phyloP scores from a whole-genome alignment of 2,329 filamentous ascomycete genomes.

The Rutstroemia sp. region DNA sequence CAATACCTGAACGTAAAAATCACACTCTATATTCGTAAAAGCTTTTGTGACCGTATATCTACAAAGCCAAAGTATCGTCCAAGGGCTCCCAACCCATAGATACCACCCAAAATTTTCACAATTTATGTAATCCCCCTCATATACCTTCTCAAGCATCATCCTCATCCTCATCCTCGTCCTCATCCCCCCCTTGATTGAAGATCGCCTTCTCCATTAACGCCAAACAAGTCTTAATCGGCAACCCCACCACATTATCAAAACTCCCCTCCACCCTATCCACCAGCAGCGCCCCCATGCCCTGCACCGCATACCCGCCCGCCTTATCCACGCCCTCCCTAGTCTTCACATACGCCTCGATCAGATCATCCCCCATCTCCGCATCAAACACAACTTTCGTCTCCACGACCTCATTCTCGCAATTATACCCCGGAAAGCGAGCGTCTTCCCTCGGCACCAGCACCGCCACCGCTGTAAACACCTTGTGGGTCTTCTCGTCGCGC shows the following conservation, averaged over 20 bases:
- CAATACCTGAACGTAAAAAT: no score
- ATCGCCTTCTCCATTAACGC: conserved; percentile 84
- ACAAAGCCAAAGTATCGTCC: no score
- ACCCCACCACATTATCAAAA: conserved; percentile 88
- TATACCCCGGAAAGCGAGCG: conserved; percentile 78
- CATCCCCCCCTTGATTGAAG: conserved; percentile 58
- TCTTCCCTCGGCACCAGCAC: conserved; percentile 78
- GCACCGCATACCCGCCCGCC: conserved; percentile 90
- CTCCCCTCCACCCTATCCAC: conserved; percentile 84
- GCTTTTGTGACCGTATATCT: no score
- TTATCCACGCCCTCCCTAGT: conserved; percentile 94
- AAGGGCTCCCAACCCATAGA: no score
- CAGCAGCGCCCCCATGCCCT: conserved; percentile 79
- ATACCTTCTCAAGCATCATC: conserved; percentile 4
- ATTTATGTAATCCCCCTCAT: neutral
- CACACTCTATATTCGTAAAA: no score
- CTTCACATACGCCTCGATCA: conserved; percentile 73
- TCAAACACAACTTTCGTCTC: conserved; percentile 91
- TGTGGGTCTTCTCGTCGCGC: conserved; percentile 69
- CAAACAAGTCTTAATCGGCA: conserved; percentile 73
- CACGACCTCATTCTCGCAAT: conserved; percentile 72
- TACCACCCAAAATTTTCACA: no score
- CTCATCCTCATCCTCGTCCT: conserved; percentile 14
- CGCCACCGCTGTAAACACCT: conserved; percentile 78
- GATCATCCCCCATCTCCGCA: conserved; percentile 65